Percentiles rank a stretch among this genome's conserved stretches.
Conservation (phyloP, 2,329 filamentous ascomycete species). For the Xylariaceae sp. region DNA sequence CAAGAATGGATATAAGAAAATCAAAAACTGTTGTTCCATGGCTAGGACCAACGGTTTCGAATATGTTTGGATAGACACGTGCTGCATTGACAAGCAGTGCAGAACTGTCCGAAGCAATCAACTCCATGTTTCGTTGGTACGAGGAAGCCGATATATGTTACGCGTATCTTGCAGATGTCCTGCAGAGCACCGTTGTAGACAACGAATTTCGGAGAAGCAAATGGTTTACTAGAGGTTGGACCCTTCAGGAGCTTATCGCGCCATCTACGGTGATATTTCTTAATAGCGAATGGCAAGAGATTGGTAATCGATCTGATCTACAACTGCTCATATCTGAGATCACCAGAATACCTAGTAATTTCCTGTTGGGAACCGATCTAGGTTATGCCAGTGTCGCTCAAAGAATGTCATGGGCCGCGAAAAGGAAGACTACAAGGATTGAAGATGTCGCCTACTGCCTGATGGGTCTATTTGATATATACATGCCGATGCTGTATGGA, state of each 20-base stretch:
- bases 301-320: conserved; percentile 14
- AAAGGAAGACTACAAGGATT: conserved; percentile 29
- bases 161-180: conserved; percentile 4
- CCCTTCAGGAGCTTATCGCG: too few relatives aligned
- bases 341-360: too few relatives aligned
- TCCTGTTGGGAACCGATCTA: background rate
- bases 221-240: conserved; percentile 26
- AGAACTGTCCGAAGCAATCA: conserved; percentile 17
- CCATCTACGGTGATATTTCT: too few relatives aligned
- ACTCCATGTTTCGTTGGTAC: conserved; percentile 21
- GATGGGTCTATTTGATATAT: conserved; percentile 40
- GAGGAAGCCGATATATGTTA: conserved; percentile 12
- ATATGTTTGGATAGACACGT: conserved; percentile 15
- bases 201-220: background rate
- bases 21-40: background rate
- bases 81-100: conserved; percentile 18
- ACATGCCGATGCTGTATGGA: conserved; percentile 41
- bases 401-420: conserved; percentile 39
- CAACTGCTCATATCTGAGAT: too few relatives aligned
- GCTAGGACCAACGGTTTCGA: background rate
- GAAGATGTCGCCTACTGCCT: conserved; percentile 41
- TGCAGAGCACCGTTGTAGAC: too few relatives aligned
- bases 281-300: too few relatives aligned
- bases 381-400: conserved; percentile 19
- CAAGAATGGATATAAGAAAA: background rate